phyloP scores from a whole-genome alignment of 768 basidiomycete species.

The Termitomyces eurrhizus region DNA sequence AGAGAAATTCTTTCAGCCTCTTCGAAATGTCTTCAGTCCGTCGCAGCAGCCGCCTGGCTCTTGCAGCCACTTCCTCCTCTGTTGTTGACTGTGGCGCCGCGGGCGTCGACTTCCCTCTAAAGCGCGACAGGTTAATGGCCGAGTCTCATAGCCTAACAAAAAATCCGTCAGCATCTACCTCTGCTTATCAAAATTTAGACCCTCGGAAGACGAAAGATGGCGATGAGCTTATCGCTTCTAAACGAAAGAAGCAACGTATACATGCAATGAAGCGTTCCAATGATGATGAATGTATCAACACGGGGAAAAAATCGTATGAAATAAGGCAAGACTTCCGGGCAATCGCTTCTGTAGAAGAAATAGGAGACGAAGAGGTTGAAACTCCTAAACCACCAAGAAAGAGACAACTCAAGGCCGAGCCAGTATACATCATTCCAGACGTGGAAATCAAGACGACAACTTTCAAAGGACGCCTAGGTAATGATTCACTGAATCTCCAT shows the following conservation, averaged over 20 bases:
- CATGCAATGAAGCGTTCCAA: not conserved
- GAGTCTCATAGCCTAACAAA: not conserved
- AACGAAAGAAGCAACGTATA: not conserved
- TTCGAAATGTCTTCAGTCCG: not conserved
- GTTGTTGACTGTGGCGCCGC: conserved; percentile 5
- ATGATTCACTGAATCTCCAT: not conserved
- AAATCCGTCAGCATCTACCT: not conserved
- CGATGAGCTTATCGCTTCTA: not conserved
- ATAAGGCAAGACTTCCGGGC: not conserved
- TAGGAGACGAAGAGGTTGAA: not conserved
- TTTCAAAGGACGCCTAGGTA: conserved; percentile 65
- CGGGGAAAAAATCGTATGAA: not conserved
- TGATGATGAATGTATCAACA: conserved; percentile 12
- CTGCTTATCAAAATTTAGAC: not conserved
- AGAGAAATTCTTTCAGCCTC: not conserved
- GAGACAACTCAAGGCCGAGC: conserved; percentile 35
- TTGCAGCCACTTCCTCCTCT: not conserved
- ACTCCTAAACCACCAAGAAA: conserved; percentile 15
- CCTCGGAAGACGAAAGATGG: not conserved
- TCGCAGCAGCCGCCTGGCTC: conserved; percentile 11
- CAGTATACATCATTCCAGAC: conserved; percentile 66
- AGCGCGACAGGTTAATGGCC: not conserved
- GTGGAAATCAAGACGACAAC: conserved; percentile 63
- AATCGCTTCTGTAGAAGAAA: not conserved
- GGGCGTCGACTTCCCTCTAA: not conserved